Evolutionary conservation across 2,329 filamentous ascomycete species (phyloP).

Genomic region (Pseudogymnoascus pannorum): DNA sequence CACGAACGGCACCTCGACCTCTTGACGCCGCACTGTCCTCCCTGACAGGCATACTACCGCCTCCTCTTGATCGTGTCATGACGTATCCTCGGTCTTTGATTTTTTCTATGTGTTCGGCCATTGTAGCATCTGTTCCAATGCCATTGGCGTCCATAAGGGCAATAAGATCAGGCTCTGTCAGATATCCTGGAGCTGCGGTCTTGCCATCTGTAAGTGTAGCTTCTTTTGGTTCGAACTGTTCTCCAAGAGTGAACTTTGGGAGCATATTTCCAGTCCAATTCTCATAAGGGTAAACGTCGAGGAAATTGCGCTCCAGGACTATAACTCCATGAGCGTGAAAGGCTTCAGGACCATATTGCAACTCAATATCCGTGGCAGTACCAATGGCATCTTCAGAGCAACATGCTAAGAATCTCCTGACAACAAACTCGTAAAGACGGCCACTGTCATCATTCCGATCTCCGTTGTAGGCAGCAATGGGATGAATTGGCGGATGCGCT

Average conservation of each 20-base stretch:
- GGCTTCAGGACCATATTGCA: constrained; percentile 68
- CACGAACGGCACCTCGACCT: constrained; percentile 29
- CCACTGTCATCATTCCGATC: constrained; percentile 61
- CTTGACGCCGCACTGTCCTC: constrained; percentile 30
- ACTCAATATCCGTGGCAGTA: constrained; percentile 74
- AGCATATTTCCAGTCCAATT: constrained; percentile 89
- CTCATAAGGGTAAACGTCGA: constrained; percentile 93
- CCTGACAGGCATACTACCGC: constrained; percentile 30
- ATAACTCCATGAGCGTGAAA: constrained; percentile 80
- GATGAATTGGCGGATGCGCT: constrained; percentile 94
- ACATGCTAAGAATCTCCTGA: constrained; percentile 85
- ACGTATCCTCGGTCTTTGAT: constrained; percentile 89
- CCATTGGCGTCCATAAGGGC: constrained; percentile 97
- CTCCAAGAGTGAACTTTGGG: constrained; percentile 70
- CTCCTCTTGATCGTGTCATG: constrained; percentile 48
- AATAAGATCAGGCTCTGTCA: constrained; percentile 94
- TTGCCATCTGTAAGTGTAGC: constrained; percentile 87
- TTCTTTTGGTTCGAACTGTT: constrained; percentile 80
- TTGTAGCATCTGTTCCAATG: constrained; percentile 96
- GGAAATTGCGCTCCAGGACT: constrained; percentile 83
- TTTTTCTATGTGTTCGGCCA: constrained; percentile 97
- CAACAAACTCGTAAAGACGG: constrained; percentile 85
- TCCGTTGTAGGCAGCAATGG: constrained; percentile 64
- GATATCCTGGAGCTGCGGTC: constrained; percentile 73
- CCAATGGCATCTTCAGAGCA: constrained; percentile 92